Evolutionary conservation across 2,329 filamentous ascomycete species (phyloP).

Genomic region (Dothideomycetes sp.): DNA sequence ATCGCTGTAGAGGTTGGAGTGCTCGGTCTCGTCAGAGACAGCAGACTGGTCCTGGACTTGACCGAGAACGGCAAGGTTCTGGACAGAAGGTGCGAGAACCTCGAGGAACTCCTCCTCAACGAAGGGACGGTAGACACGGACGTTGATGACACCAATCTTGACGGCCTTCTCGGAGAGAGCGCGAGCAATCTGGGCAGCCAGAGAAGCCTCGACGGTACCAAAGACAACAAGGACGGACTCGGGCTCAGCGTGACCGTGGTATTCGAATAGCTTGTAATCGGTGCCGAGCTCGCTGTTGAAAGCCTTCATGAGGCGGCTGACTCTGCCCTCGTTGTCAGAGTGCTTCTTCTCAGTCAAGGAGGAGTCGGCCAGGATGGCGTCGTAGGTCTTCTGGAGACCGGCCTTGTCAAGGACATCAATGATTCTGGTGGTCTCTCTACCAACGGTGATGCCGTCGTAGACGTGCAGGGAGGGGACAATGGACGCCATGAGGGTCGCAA

Average conservation of each 20-base stretch:
- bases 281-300: constrained; percentile 91
- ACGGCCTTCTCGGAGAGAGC: constrained; percentile 63
- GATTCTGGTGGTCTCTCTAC: constrained; percentile 71
- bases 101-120: constrained; percentile 88
- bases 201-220: constrained; percentile 79
- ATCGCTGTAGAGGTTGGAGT: constrained; percentile 86
- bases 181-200: constrained; percentile 70
- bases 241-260: constrained; percentile 71
- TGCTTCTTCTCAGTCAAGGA: constrained; percentile 58
- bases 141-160: constrained; percentile 80
- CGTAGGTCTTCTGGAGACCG: constrained; percentile 61
- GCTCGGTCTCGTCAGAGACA: constrained; percentile 64
- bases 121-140: constrained; percentile 90
- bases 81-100: constrained; percentile 64
- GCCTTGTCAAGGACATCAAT: constrained; percentile 70
- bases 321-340: constrained; percentile 61
- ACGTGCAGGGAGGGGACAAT: constrained; percentile 77
- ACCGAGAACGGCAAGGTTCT: constrained; percentile 74
- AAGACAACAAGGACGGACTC: constrained; percentile 85
- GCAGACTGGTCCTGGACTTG: constrained; percentile 69
- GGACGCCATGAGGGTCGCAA: constrained; percentile 70
- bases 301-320: constrained; percentile 58
- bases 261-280: constrained; percentile 88
- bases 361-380: constrained; percentile 53
- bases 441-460: constrained; percentile 77